Base-by-base conservation (phyloP, 2,329 filamentous ascomycete genomes). In the Dothistroma pini region DNA sequence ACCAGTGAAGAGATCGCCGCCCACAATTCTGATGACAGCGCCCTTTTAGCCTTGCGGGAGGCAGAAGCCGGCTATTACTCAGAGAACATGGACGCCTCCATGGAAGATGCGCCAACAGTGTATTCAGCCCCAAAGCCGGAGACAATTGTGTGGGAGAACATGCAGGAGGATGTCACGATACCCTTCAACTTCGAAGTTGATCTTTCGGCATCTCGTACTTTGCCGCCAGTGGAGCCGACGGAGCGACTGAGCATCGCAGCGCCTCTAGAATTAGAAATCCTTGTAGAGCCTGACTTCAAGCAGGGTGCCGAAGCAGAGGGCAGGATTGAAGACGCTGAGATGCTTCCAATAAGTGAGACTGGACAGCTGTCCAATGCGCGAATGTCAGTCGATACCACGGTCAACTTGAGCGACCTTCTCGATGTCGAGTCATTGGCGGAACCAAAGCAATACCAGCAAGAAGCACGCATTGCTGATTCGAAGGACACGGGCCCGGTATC, bases 371-470 rank as follows among this genome's bases (percentile, higher is more conserved):
- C 22, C 21, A 19, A 11, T 32, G 19, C n/a, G 7, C 61, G 54
- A 34, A 48, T 47, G 11, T 63, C 62, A 8, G 7, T 61, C 10
- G 63, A 69, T 49, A 54, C 64, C 1, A 70, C 67, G 1, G 60
- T 72, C 22, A 66, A 71, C 41, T 50, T 73, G 21, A 71, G 68
- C 57, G 71, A 74, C 32, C 72, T 70, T 59, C 59, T 74, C 49
- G 70, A 74, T 53, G 54, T 69, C 14, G 56, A 60, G 35, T 67
- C 65, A 14, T 63, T 71, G 22, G 54, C 66, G 25, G 68, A 68
- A 58, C 31, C 48, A 29, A 56, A 19, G 11, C 12, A 35, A 6
- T 11, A 53, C 6, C 25, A 53, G 29, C 51, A 34, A 35, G 29
- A 6, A 35, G n/a, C 34, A 19, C 10, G 6, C 2, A 1, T 9